Percentiles rank a stretch among this genome's conserved stretches.
Evolutionary conservation across 164 flowering plant species (phyloP).

Genomic region (Kingdonia uniflora): DNA sequence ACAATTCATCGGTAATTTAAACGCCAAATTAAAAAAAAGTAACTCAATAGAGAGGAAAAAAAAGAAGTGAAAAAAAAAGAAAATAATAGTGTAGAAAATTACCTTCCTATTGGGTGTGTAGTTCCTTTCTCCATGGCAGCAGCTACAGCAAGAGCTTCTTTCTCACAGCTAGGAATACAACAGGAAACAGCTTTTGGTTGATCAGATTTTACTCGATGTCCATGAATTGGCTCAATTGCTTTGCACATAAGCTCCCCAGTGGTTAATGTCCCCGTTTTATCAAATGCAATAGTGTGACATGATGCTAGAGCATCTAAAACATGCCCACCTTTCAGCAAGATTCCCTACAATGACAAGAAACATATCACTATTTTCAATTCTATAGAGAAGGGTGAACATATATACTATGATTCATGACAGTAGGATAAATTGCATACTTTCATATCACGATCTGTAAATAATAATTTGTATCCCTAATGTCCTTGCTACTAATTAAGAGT

Average conservation of each 20-base stretch:
- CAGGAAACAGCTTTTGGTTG: conserved; percentile 33
- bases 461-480: no score
- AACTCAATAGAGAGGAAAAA: no score
- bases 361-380: background rate
- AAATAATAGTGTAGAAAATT: conserved; percentile 3
- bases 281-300: conserved; percentile 89
- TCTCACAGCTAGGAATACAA: conserved; percentile 87
- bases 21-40: no score
- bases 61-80: no score
- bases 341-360: conserved; percentile 54
- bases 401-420: no score
- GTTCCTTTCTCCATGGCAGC: conserved; percentile 99
- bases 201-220: conserved; percentile 33
- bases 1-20: no score
- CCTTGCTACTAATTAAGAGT: no score
- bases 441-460: no score
- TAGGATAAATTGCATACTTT: no score
- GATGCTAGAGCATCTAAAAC: conserved; percentile 91
- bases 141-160: conserved; percentile 97
- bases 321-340: conserved; percentile 93
- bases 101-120: conserved; percentile 99
- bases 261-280: conserved; percentile 97
- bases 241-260: conserved; percentile 84
- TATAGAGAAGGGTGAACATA: no score
- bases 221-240: conserved; percentile 93